Percentiles rank a stretch among this genome's conserved stretches.
Evolutionary conservation across 768 basidiomycete genomes (phyloP).

Genomic region (Lentinula sp.): DNA sequence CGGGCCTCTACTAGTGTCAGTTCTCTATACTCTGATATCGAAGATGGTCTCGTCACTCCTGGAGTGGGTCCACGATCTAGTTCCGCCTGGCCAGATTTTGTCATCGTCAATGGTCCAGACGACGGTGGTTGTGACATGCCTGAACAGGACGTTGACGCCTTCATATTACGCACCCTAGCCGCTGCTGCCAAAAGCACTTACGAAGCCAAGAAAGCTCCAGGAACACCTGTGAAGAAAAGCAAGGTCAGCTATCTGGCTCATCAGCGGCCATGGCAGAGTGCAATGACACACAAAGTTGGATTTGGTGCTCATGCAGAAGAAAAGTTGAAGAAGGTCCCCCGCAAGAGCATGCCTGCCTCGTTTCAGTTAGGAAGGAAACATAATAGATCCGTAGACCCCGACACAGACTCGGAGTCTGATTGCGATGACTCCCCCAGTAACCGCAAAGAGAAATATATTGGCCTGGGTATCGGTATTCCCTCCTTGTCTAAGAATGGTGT

Average conservation of each 20-base stretch:
- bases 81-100: conserved; percentile 60
- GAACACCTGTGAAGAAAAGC: conserved; percentile 75
- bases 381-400: conserved; percentile 27
- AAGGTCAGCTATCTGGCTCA: conserved; percentile 53
- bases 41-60: conserved; percentile 70
- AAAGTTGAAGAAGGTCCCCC: conserved; percentile 43
- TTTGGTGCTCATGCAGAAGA: conserved; percentile 33
- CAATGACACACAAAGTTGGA: conserved; percentile 64
- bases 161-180: conserved; percentile 66
- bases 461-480: conserved; percentile 64
- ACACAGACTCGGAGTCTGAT: conserved; percentile 60
- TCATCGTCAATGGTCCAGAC: conserved; percentile 33
- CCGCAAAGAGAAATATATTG: conserved; percentile 50
- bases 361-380: conserved; percentile 38
- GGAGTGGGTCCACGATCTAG: conserved; percentile 42
- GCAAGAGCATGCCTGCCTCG: conserved; percentile 74
- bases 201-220: conserved; percentile 58
- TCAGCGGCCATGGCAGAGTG: conserved; percentile 77
- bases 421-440: conserved; percentile 59
- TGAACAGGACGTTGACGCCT: conserved; percentile 52
- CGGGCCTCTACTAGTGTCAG: conserved; percentile 58
- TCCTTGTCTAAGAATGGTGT: conserved; percentile 20
- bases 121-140: conserved; percentile 15
- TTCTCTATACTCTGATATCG: conserved; percentile 51
- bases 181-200: conserved; percentile 45